Conservation (phyloP, 2,329 filamentous ascomycete species). For the Alternaria hordeiaustralica region DNA sequence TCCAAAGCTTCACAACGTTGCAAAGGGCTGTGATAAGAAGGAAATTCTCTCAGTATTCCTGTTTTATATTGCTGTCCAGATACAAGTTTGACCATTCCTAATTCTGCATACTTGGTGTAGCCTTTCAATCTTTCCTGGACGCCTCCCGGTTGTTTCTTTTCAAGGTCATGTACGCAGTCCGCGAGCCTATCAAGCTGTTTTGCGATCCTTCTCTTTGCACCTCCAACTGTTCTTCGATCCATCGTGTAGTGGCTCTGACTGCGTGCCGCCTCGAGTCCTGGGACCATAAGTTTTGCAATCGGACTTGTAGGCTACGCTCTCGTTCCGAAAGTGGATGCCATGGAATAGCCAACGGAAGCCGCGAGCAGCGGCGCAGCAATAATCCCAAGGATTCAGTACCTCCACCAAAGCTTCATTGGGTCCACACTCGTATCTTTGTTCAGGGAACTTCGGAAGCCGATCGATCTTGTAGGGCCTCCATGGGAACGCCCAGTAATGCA, state of each 20-base stretch:
- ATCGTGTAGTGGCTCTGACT: background rate
- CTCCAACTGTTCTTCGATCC: background rate
- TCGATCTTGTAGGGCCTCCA: conserved; percentile 70
- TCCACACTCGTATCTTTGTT: conserved; percentile 64
- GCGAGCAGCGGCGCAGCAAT: conserved; percentile 78
- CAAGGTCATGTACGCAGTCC: background rate
- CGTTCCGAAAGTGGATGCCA: conserved; percentile 66
- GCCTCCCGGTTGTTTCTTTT: background rate
- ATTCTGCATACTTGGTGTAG: background rate
- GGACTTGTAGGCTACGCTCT: conserved; percentile 50
- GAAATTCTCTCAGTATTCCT: background rate
- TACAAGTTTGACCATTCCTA: background rate
- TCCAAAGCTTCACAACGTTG: background rate
- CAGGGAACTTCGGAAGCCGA: conserved; percentile 13
- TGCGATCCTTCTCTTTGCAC: background rate
- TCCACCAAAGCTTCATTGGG: conserved; percentile 70
- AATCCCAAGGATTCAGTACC: conserved; percentile 81
- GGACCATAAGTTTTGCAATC: background rate
- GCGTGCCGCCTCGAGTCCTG: background rate
- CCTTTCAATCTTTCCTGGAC: background rate
- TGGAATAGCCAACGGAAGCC: conserved; percentile 82
- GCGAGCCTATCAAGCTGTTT: background rate
- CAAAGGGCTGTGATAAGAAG: background rate
- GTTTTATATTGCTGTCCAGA: background rate
- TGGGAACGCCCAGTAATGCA: conserved; percentile 84